Evolutionary conservation across 177 flowering plant genomes (phyloP).

Genomic region (Tripterygium wilfordii): DNA sequence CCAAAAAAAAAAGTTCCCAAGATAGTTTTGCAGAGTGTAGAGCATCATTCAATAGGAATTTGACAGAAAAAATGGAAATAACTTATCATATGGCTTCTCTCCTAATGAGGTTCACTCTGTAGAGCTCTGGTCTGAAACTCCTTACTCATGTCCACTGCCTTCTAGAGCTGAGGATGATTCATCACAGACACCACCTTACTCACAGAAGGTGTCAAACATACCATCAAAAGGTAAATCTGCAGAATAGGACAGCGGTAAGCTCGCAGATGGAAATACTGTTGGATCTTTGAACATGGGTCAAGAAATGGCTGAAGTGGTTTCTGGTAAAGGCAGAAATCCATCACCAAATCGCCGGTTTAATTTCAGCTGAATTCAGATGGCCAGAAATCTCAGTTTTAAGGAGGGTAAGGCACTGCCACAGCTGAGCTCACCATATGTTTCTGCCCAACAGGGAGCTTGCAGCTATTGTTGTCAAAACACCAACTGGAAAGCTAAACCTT

Average conservation of each 20-base stretch:
- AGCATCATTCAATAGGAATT: conserved; percentile 15
- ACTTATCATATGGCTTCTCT: conserved; percentile 33
- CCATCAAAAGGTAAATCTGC: too few species aligned
- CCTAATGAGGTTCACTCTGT: conserved; percentile 13
- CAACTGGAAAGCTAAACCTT: conserved; percentile 14
- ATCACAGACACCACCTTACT: conserved; percentile 6
- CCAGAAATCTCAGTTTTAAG: conserved; percentile 67
- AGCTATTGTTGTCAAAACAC: conserved; percentile 52
- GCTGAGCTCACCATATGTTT: conserved; percentile 34
- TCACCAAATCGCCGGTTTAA: conserved; percentile 47
- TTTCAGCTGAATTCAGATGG: conserved; percentile 39
- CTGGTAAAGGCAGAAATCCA: conserved; percentile 28
- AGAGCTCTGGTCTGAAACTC: conserved; percentile 26
- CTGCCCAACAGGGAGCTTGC: conserved; percentile 61
- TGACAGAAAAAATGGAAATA: conserved; percentile 14
- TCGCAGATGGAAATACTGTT: conserved; percentile 3
- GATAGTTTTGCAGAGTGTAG: conserved; percentile 24
- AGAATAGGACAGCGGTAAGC: conserved; percentile 2
- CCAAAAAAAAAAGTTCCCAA: conserved; percentile 21
- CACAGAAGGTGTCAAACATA: conserved; percentile 4
- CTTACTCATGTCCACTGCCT: conserved; percentile 53
- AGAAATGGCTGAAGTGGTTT: conserved; percentile 15
- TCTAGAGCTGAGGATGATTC: conserved; percentile 18
- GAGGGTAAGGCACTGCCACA: conserved; percentile 42
- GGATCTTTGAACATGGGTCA: conserved; percentile 19